A percentile compares a stretch with the other conserved stretches of the same genome.
Conservation (phyloP, 345 rosid species). For the Citrus trifoliata region DNA sequence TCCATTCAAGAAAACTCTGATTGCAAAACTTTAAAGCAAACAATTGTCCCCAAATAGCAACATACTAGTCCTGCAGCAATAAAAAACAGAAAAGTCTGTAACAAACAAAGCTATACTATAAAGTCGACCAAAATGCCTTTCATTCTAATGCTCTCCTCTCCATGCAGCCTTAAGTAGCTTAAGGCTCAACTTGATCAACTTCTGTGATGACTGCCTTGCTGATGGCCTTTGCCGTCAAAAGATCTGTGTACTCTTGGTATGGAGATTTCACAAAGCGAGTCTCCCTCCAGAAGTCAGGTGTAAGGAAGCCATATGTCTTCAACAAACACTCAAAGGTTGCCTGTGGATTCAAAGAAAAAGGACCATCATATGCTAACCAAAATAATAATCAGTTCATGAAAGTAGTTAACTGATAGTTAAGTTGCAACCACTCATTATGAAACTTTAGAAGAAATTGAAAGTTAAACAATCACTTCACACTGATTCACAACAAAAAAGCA, state of each 20-base stretch:
- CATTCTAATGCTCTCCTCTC: not conserved
- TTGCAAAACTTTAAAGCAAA: slow-evolving; percentile 1
- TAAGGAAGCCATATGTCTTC: slow-evolving; percentile 58
- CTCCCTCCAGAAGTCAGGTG: slow-evolving; percentile 62
- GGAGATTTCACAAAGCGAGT: slow-evolving; percentile 48
- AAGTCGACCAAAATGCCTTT: slow-evolving; percentile 7
- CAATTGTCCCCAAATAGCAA: not conserved
- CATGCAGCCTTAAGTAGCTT: not conserved
- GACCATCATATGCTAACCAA: not conserved
- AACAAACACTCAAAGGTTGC: slow-evolving; percentile 55
- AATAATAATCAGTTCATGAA: not conserved
- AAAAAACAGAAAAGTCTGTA: not conserved
- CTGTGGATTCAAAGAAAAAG: slow-evolving; percentile 19
- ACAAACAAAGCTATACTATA: slow-evolving; percentile 6
- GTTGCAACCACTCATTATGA: not conserved
- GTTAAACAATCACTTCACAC: not conserved
- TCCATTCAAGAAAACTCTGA: not conserved
- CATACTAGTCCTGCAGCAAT: not conserved
- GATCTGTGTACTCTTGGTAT: slow-evolving; percentile 52
- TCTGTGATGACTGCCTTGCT: slow-evolving; percentile 29
- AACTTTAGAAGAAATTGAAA: not conserved
- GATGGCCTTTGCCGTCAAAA: slow-evolving; percentile 42
- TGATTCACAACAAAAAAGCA: not conserved
- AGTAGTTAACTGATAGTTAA: not conserved
- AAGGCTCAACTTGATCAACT: slow-evolving; percentile 25